Evolutionary conservation across 371 early-diverging fungal species (phyloP).

Genomic region (Conidiobolus incongruus): DNA sequence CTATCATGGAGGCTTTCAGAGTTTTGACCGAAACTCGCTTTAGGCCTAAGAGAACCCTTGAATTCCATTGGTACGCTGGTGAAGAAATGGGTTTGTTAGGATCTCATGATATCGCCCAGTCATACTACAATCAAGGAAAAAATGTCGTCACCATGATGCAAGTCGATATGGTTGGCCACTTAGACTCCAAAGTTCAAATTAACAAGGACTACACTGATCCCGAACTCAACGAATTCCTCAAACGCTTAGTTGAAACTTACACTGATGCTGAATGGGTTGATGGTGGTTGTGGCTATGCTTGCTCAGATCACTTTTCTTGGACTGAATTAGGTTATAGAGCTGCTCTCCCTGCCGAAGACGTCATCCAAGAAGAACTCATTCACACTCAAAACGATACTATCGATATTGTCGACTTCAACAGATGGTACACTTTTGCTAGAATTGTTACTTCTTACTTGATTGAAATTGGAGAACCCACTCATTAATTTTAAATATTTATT

Average conservation of each 20-base stretch:
- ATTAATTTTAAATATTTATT: no score
- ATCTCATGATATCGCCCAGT: slow-evolving; percentile 55
- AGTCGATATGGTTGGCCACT: slow-evolving; percentile 59
- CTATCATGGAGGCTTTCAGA: slow-evolving; percentile 71
- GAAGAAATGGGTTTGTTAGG: slow-evolving; percentile 83
- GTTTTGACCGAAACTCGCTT: slow-evolving; percentile 40
- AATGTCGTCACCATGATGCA: slow-evolving; percentile 58
- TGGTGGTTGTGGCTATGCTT: slow-evolving; percentile 40
- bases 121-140: slow-evolving; percentile 28
- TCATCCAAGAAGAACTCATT: slow-evolving; percentile 32
- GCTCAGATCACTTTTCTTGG: slow-evolving; percentile 88
- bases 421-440: slow-evolving; percentile 64
- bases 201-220: slow-evolving; percentile 60
- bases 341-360: slow-evolving; percentile 63
- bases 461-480: slow-evolving; percentile 21
- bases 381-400: slow-evolving; percentile 49
- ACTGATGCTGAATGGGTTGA: background rate
- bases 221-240: slow-evolving; percentile 37
- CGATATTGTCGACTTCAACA: slow-evolving; percentile 49
- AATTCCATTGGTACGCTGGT: slow-evolving; percentile 90
- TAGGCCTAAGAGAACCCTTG: slow-evolving; percentile 57
- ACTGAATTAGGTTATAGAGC: slow-evolving; percentile 54
- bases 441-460: slow-evolving; percentile 60
- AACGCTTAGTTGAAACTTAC: slow-evolving; percentile 9
- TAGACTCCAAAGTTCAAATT: slow-evolving; percentile 27